These are phyloP conservation scores for Mucor sp. DNA, from an alignment of 371 early-diverging fungal species.

Conservation along the genomic window DNA sequence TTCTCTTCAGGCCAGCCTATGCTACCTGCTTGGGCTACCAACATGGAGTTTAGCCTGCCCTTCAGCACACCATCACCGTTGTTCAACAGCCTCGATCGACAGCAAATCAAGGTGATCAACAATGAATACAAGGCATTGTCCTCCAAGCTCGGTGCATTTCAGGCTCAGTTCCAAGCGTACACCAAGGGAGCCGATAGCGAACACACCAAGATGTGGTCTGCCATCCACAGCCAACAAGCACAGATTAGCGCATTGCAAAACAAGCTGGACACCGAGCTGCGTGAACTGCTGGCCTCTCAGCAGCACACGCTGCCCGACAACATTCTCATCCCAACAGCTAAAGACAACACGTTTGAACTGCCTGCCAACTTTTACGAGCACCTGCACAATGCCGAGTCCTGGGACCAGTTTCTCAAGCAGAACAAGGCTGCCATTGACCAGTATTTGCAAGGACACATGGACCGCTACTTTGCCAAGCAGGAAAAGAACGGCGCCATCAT, in stretches of 20 bases:
- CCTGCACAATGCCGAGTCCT: slow-evolving; percentile 3
- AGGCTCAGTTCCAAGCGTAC: background rate
- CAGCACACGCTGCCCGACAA: background rate
- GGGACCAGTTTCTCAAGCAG: slow-evolving; percentile 8
- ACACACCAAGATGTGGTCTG: background rate
- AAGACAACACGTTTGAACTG: slow-evolving; percentile 4
- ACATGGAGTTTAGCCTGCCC: background rate
- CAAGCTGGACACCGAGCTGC: background rate
- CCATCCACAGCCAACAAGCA: background rate
- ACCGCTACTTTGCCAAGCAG: slow-evolving; percentile 4
- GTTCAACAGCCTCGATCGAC: background rate
- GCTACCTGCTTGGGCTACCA: background rate
- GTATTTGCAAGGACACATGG: slow-evolving; percentile 8
- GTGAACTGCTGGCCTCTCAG: background rate
- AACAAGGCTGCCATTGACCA: slow-evolving; percentile 7
- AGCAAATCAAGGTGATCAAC: background rate
- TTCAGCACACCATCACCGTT: background rate
- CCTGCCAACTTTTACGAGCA: slow-evolving; percentile 1
- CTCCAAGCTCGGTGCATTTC: background rate
- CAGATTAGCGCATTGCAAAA: background rate
- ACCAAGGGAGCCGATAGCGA: background rate
- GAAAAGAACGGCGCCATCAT: slow-evolving; percentile 11
- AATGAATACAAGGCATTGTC: background rate
- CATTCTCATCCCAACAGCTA: slow-evolving; percentile 9
- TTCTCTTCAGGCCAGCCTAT: background rate